Base-by-base conservation (phyloP, 305 asterid species). In the Caryopteris hybrid region DNA sequence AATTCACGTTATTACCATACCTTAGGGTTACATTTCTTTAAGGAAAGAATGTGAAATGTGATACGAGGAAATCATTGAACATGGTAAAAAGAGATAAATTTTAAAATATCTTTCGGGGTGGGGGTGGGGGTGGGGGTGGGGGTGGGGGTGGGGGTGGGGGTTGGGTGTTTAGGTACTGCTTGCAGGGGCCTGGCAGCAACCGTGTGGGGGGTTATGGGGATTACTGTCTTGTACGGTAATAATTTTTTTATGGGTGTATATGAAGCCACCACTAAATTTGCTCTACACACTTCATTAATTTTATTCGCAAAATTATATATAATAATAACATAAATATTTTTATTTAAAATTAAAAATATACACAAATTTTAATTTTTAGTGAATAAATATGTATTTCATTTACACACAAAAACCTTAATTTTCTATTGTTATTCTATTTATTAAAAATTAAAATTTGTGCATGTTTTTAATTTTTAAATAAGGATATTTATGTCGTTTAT, bases 161-260 rank as follows among this genome's bases (percentile, higher is more conserved):
- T 46, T 61, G 57, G 57, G 31, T 4, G 11, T 50, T 2, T 5
- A 27, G 33, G 5, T 2, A n/a, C n/a, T n/a, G n/a, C n/a, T n/a
- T n/a, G n/a, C n/a, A n/a, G n/a, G n/a, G 39, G 39, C 6, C 4
- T 6, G 41, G 50, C 76, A 69, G 62, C 80, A 70, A 63, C 39
- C 84, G 79, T 75, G 74, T 70, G 80, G 25, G 80, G 43, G 57
- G 53, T 33, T 31, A 61, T 70, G 80, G 67, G 67, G 59, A 66
- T 20, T 20, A 10, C 71, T 74, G 85, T 74, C 70, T 59, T 25
- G 77, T 80, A 75, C 79, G 74, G 25, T 72, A 55, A 65, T 54
- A 68, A 75, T 80, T 4, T 33, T 33, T 33, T 33, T 33, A 25
- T 25, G 31, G 31, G 2, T 25, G 31, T n/a, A n/a, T n/a, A n/a